These are phyloP conservation scores for button mushroom (Agaricus bisporus) DNA, from an alignment of 768 basidiomycete species.

Conservation along the genomic window DNA sequence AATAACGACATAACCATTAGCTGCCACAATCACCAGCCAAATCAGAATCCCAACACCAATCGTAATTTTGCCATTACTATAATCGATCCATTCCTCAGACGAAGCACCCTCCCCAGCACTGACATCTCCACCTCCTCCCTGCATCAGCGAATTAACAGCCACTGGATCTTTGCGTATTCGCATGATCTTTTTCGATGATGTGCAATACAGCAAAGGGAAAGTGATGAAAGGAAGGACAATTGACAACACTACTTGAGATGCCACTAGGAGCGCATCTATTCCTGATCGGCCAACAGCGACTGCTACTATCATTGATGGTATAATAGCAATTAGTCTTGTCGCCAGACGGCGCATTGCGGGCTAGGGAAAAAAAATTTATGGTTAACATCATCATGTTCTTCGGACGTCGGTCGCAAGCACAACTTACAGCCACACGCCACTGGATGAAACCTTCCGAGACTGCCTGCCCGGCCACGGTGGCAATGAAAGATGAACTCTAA, in stretches of 20 bases:
- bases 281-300: slow-evolving; percentile 63
- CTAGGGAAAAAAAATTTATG: slow-evolving; percentile 26
- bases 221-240: slow-evolving; percentile 82
- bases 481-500: slow-evolving; percentile 79
- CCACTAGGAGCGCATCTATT: slow-evolving; percentile 75
- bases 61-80: slow-evolving; percentile 50
- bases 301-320: slow-evolving; percentile 80
- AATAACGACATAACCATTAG: slow-evolving; percentile 74
- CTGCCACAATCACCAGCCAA: slow-evolving; percentile 60
- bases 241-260: slow-evolving; percentile 78
- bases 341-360: slow-evolving; percentile 72
- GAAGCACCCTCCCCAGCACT: slow-evolving; percentile 13
- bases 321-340: slow-evolving; percentile 75
- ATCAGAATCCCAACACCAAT: slow-evolving; percentile 48
- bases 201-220: slow-evolving; percentile 75
- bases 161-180: slow-evolving; percentile 41
- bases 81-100: slow-evolving; percentile 43
- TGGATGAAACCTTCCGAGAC: slow-evolving; percentile 86
- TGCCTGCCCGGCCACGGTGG: slow-evolving; percentile 86
- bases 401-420: slow-evolving; percentile 11
- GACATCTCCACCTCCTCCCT: slow-evolving; percentile 11
- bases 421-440: slow-evolving; percentile 72
- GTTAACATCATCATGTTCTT: slow-evolving; percentile 12
- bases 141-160: not conserved
- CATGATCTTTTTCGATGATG: slow-evolving; percentile 70